These are phyloP conservation scores for Cladophialophora immunda DNA, from an alignment of 2,329 filamentous ascomycete genomes.

Conservation along the genomic window DNA sequence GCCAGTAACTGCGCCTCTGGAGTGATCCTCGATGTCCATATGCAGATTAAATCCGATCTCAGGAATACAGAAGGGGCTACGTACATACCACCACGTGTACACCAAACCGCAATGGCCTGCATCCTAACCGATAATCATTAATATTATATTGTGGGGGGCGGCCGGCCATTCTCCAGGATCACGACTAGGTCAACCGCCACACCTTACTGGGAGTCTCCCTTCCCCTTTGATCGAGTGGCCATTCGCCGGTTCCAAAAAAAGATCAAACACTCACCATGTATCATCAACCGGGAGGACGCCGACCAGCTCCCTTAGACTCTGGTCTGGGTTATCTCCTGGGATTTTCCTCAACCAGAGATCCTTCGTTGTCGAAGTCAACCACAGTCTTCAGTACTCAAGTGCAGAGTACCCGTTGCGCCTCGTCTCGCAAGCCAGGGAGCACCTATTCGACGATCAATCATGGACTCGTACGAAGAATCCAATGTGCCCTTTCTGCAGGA, in stretches of 20 bases:
- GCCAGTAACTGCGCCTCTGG: not conserved
- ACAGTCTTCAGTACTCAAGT: not conserved
- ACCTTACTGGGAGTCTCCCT: not conserved
- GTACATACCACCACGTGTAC: not conserved
- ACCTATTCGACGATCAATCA: not conserved
- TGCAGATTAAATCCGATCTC: not conserved
- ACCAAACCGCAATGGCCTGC: not conserved
- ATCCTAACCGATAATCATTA: not conserved
- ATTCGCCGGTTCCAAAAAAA: conserved; percentile 7
- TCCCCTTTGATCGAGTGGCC: conserved; percentile 3
- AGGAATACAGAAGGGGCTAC: not conserved
- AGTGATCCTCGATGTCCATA: not conserved
- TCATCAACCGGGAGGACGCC: conserved; percentile 1
- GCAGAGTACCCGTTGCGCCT: not conserved
- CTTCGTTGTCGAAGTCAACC: not conserved
- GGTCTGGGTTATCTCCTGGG: not conserved
- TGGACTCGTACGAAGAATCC: conserved; percentile 1
- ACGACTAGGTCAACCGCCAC: not conserved
- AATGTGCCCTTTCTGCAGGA: not conserved
- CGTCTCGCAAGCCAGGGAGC: not conserved
- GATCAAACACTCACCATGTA: conserved; percentile 6
- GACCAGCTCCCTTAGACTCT: not conserved
- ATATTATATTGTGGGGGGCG: not conserved
- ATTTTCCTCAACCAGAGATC: not conserved
- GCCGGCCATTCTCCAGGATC: conserved; percentile 3